A percentile compares a stretch with the other conserved stretches of the same genome.
phyloP scores from a whole-genome alignment of 495 filamentous ascomycete genomes.

The Astrothelium subdiscretum region DNA sequence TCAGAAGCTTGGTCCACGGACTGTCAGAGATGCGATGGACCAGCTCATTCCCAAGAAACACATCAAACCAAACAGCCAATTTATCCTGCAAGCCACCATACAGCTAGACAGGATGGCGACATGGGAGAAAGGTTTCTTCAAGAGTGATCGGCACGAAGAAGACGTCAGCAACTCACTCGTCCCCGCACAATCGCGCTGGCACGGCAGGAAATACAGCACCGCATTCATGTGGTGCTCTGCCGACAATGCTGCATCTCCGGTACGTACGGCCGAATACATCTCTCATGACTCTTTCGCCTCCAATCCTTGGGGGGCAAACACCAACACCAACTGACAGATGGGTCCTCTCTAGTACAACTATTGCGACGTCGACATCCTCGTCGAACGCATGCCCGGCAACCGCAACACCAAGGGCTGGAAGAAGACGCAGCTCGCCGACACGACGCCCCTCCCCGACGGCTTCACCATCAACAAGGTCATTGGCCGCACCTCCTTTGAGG shows the following conservation, averaged over 20 bases:
- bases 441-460: neutral
- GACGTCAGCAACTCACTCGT: neutral
- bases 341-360: neutral
- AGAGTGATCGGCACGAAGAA: neutral
- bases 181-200: neutral
- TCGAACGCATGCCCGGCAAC: neutral
- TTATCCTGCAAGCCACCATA: neutral
- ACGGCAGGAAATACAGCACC: neutral
- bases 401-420: neutral
- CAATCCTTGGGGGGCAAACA: too few relatives aligned
- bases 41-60: neutral
- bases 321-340: neutral
- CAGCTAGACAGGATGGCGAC: neutral
- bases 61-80: neutral
- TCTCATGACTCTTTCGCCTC: too few relatives aligned
- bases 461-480: neutral
- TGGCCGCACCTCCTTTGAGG: neutral
- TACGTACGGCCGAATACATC: too few relatives aligned
- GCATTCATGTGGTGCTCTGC: neutral
- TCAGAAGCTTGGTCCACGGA: neutral
- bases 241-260: neutral
- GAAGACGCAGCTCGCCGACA: neutral
- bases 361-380: neutral
- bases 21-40: neutral
- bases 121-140: neutral